These are phyloP conservation scores for Metschnikowia santaceciliae DNA, from an alignment of 805 yeast genomes.

Conservation along the genomic window DNA sequence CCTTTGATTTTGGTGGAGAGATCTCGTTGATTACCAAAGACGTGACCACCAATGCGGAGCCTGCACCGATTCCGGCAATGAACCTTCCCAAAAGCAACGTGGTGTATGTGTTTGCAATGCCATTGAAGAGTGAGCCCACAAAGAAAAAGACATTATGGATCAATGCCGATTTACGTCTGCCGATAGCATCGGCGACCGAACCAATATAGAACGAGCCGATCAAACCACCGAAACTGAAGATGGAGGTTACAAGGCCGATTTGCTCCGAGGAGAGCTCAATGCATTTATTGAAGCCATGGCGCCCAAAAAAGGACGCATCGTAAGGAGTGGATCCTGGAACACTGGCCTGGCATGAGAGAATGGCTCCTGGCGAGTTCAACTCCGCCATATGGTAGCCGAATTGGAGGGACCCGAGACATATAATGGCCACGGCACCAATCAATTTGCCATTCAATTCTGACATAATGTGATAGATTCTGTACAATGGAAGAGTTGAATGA, in stretches of 20 bases:
- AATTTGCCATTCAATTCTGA: conserved; percentile 27
- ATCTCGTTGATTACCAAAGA: conserved; percentile 81
- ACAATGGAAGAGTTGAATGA: too few relatives aligned
- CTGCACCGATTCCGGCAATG: conserved; percentile 82
- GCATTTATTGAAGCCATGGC: conserved; percentile 45
- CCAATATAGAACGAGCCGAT: conserved; percentile 71
- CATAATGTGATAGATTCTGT: neutral
- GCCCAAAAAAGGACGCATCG: conserved; percentile 37
- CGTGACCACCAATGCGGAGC: conserved; percentile 78
- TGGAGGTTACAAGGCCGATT: conserved; percentile 71
- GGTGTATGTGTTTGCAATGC: conserved; percentile 41
- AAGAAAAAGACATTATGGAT: conserved; percentile 49
- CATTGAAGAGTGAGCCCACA: conserved; percentile 62
- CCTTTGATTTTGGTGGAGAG: conserved; percentile 64
- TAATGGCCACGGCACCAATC: conserved; percentile 47
- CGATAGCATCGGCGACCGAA: conserved; percentile 55
- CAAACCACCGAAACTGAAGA: conserved; percentile 82
- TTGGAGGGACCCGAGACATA: conserved; percentile 77
- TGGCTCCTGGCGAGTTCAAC: conserved; percentile 81
- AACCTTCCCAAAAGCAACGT: conserved; percentile 64
- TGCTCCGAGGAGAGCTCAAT: conserved; percentile 53
- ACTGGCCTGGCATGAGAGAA: conserved; percentile 51
- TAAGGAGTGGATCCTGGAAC: conserved; percentile 32
- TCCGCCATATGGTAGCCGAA: conserved; percentile 96
- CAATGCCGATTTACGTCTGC: conserved; percentile 55